A percentile compares a stretch with the other conserved stretches of the same genome.
These are phyloP conservation scores for Pleurotus eryngii DNA, from an alignment of 768 basidiomycete genomes.

Conservation along the genomic window DNA sequence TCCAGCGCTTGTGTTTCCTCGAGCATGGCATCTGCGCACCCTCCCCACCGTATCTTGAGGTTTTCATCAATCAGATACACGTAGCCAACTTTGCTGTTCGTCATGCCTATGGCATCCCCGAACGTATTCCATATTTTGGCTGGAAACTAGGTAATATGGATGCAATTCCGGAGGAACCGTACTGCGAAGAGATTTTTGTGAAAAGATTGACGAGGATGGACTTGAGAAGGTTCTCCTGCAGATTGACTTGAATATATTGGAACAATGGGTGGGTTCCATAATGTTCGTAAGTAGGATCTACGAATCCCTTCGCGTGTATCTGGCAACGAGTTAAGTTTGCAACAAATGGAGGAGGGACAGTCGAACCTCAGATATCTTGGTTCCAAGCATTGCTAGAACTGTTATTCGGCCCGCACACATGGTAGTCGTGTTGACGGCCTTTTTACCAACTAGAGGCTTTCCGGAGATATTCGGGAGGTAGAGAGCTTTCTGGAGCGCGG, in stretches of 20 bases:
- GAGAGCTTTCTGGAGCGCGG: conserved; percentile 67
- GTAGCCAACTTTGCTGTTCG: conserved; percentile 89
- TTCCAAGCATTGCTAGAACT: conserved; percentile 78
- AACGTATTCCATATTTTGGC: conserved; percentile 81
- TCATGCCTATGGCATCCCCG: conserved; percentile 84
- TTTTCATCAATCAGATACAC: conserved; percentile 88
- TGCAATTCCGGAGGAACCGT: conserved; percentile 63
- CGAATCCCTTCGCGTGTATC: conserved; percentile 79
- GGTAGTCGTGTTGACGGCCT: conserved; percentile 69
- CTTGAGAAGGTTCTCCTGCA: conserved; percentile 93
- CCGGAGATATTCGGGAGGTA: conserved; percentile 90
- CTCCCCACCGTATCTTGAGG: conserved; percentile 87
- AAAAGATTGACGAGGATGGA: conserved; percentile 87
- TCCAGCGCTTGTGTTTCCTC: conserved; percentile 71
- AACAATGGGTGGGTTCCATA: conserved; percentile 57
- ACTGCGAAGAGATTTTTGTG: conserved; percentile 65
- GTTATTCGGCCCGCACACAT: conserved; percentile 76
- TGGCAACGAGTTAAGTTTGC: conserved; percentile 24
- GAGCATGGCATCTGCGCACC: conserved; percentile 75
- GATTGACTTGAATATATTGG: conserved; percentile 82
- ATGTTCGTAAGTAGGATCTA: conserved; percentile 48
- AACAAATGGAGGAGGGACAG: not conserved
- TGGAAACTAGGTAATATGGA: conserved; percentile 72
- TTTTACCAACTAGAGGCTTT: conserved; percentile 53
- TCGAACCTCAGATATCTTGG: conserved; percentile 82